Evolutionary conservation across 371 early-diverging fungal species (phyloP), one percentile per base, ranked within the genome.

Genomic region (Mucor indicus): DNA sequence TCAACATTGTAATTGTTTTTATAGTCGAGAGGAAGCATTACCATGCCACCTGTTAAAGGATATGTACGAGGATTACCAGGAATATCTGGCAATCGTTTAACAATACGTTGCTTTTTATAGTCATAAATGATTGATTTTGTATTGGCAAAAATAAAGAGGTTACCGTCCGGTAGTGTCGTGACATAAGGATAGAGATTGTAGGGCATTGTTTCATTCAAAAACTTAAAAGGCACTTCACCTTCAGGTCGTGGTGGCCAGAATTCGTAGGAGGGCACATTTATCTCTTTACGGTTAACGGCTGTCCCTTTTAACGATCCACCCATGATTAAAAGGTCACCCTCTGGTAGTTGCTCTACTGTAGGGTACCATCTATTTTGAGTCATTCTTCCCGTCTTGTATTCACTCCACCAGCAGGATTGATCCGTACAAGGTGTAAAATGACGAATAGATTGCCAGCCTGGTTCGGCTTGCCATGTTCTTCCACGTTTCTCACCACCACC

Each of bases 21-120:
- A 17, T 81, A 79, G 25, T 69, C 71, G 23, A 86, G 44, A 8
- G 87, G 87, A 39, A 86, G 66, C 64, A 86, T 63, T 15, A 79
- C 60, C 19, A 74, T 69, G 4, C 79, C 72, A 4, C 72, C 81
- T 6, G 83, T 78, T 10, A 79, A 57, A 8, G 87, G 87, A 48
- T 85, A 85, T 20, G 80, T 72, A 9, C 87, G 72, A 15, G 73
- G 69, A 4, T 58, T 61, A 5, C 84, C 84, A 2, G 80, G 79
- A 3, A 84, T 70, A 19, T 73, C 69, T 7, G 84, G 84, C 7
- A 76, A 50, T 29, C 60, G 50, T 44, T 74, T 79, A 4, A 77
- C 67, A 31, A 77, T 53, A 13, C 64, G 53, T 60, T 72, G 64
- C 0, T 72, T 69, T n/a, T 63, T 65, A 37, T 75, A 75, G 30